phyloP scores from a whole-genome alignment of 1,284 basidiomycete species.

The Thecaphora thlaspeos region DNA sequence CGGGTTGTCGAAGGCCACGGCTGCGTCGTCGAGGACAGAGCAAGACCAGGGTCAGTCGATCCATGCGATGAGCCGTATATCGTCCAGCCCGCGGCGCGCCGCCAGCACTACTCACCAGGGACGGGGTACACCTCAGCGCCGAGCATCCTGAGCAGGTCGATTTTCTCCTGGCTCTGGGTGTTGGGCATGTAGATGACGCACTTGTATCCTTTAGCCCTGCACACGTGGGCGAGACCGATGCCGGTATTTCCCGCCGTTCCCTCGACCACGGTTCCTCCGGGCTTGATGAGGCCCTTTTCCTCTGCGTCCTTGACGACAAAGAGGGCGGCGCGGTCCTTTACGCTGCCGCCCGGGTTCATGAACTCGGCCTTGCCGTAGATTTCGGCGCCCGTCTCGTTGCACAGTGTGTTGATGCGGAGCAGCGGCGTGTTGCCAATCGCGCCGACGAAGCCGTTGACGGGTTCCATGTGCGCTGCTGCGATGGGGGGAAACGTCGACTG shows the following conservation, averaged over 20 bases:
- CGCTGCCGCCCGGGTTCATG: slow-evolving; percentile 97
- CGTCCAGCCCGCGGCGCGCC: too few relatives aligned
- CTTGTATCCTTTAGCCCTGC: slow-evolving; percentile 86
- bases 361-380: slow-evolving; percentile 96
- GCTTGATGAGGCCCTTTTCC: slow-evolving; percentile 70
- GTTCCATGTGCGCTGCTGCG: slow-evolving; percentile 40
- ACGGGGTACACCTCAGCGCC: slow-evolving; percentile 95
- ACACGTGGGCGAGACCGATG: slow-evolving; percentile 89
- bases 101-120: slow-evolving; percentile 60
- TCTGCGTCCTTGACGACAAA: slow-evolving; percentile 88
- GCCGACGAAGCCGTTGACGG: slow-evolving; percentile 74
- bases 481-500: slow-evolving; percentile 26
- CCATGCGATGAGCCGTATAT: too few relatives aligned
- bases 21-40: slow-evolving; percentile 60
- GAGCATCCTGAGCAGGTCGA: slow-evolving; percentile 92
- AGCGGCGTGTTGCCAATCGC: slow-evolving; percentile 93
- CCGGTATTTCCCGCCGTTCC: slow-evolving; percentile 99
- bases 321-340: slow-evolving; percentile 95
- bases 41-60: neutral
- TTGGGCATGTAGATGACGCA: slow-evolving; percentile 99
- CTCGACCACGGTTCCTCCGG: slow-evolving; percentile 93
- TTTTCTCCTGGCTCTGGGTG: slow-evolving; percentile 91
- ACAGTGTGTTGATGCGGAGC: slow-evolving; percentile 66
- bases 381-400: slow-evolving; percentile 82
- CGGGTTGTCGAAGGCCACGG: slow-evolving; percentile 93